Evolutionary conservation across 495 filamentous ascomycete genomes (phyloP).

Genomic region (Penicillium arizonense): DNA sequence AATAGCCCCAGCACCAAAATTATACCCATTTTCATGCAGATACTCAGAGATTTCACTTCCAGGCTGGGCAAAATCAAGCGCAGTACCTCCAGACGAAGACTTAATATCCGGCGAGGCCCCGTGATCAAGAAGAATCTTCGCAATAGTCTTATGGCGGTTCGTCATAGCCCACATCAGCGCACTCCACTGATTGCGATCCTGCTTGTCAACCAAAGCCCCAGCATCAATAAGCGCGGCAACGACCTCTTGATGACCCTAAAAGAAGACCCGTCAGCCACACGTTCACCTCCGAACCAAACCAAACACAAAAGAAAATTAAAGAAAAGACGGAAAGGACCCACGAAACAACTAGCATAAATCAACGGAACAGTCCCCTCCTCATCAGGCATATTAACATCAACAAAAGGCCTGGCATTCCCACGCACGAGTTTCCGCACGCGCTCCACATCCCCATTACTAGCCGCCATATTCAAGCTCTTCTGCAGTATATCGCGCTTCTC

Average conservation of each 20-base stretch:
- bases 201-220: slow-evolving; percentile 87
- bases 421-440: slow-evolving; percentile 73
- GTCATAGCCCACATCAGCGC: slow-evolving; percentile 99
- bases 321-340: slow-evolving; percentile 44
- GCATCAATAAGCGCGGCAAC: slow-evolving; percentile 80
- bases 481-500: slow-evolving; percentile 83
- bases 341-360: slow-evolving; percentile 99
- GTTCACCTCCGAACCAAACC: not conserved
- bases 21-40: slow-evolving; percentile 89
- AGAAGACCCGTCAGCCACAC: slow-evolving; percentile 7
- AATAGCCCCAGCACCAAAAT: slow-evolving; percentile 82
- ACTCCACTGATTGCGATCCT: slow-evolving; percentile 96
- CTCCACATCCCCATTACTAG: slow-evolving; percentile 91
- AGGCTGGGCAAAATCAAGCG: slow-evolving; percentile 90
- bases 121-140: slow-evolving; percentile 85
- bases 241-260: slow-evolving; percentile 85
- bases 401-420: slow-evolving; percentile 70
- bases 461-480: slow-evolving; percentile 88
- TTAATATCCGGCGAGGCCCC: slow-evolving; percentile 95
- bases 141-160: slow-evolving; percentile 93
- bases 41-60: slow-evolving; percentile 97
- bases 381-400: slow-evolving; percentile 89
- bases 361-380: slow-evolving; percentile 93
- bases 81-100: slow-evolving; percentile 90
- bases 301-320: not conserved